phyloP scores from a whole-genome alignment of 2,329 filamentous ascomycete genomes.

The Penicillium sp. region DNA sequence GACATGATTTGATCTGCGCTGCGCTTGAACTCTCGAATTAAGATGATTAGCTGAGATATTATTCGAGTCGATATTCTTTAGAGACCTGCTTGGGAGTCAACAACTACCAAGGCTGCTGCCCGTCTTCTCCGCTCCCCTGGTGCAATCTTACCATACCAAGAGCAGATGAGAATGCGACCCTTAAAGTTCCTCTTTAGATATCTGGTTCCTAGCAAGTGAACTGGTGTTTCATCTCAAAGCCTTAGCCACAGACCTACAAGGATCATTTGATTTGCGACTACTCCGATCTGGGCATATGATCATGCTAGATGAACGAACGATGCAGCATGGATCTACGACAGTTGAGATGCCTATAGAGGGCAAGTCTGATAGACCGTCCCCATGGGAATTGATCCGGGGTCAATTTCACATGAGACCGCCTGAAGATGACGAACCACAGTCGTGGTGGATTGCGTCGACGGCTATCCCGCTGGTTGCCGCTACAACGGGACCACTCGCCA shows the following conservation, averaged over 20 bases:
- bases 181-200: slow-evolving; percentile 1
- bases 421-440: slow-evolving; percentile 46
- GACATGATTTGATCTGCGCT: not conserved
- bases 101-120: not conserved
- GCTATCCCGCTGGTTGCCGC: slow-evolving; percentile 75
- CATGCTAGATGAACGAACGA: slow-evolving; percentile 12
- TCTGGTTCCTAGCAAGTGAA: not conserved
- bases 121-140: not conserved
- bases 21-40: not conserved
- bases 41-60: not conserved
- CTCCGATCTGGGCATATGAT: not conserved
- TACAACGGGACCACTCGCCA: slow-evolving; percentile 81
- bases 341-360: slow-evolving; percentile 2
- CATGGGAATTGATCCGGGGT: slow-evolving; percentile 23
- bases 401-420: slow-evolving; percentile 38
- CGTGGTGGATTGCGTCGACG: slow-evolving; percentile 54
- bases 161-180: slow-evolving; percentile 1
- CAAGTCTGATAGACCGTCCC: slow-evolving; percentile 3
- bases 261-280: not conserved
- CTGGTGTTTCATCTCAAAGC: not conserved
- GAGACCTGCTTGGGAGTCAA: not conserved
- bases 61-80: not conserved
- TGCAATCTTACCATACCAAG: slow-evolving; percentile 7
- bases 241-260: not conserved
- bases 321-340: slow-evolving; percentile 19